A percentile compares a stretch with the other conserved stretches of the same genome.
Evolutionary conservation across 768 basidiomycete genomes (phyloP).

Genomic region (Dioszegia aurantiaca): DNA sequence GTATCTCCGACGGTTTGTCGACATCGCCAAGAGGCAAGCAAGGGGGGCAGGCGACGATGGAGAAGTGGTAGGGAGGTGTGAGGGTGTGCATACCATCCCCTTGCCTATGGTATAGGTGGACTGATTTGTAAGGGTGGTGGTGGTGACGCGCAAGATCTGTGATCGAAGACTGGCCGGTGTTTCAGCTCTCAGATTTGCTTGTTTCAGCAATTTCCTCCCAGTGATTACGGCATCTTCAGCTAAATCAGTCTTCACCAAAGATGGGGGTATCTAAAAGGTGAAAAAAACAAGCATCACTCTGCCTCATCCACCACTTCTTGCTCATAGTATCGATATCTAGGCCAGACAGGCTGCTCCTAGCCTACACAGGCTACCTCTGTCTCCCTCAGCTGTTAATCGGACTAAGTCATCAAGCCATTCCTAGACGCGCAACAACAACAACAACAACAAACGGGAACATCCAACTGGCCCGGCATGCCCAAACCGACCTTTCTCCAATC

Average conservation of each 20-base stretch:
- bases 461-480: conserved; percentile 31
- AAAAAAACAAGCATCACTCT: no score
- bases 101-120: neutral
- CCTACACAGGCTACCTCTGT: no score
- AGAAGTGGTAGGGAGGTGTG: conserved; percentile 45
- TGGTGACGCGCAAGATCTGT: neutral
- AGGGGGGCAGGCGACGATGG: conserved; percentile 28
- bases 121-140: neutral
- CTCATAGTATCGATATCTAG: no score
- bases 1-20: conserved; percentile 13
- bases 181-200: neutral
- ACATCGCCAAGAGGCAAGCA: neutral
- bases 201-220: neutral
- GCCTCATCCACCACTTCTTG: no score
- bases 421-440: no score
- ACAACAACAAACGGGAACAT: neutral
- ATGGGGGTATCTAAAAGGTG: no score
- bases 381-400: no score
- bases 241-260: neutral
- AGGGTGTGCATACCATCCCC: conserved; percentile 21
- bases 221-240: conserved; percentile 10
- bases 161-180: neutral
- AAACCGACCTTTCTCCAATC: conserved; percentile 45
- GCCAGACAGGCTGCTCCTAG: no score
- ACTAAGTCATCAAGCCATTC: no score